Conservation (phyloP, 1,139 yeast species). For the Wickerhamiella pararugosa region DNA sequence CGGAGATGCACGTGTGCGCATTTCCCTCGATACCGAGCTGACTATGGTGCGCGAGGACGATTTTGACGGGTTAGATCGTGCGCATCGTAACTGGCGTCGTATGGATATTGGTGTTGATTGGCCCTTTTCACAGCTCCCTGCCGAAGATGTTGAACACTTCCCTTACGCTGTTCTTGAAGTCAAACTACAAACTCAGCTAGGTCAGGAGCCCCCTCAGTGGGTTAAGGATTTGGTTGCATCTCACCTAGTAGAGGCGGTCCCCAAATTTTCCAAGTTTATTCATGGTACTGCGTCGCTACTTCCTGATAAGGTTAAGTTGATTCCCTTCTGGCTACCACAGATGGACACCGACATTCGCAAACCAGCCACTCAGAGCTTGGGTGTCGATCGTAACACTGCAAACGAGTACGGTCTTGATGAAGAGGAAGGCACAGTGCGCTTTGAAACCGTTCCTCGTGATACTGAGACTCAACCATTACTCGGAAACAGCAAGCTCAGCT, state of each 20-base stretch:
- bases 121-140: conserved; percentile 79
- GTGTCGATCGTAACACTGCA: conserved; percentile 36
- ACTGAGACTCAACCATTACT: conserved; percentile 13
- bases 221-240: conserved; percentile 81
- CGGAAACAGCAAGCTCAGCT: not conserved
- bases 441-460: conserved; percentile 10
- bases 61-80: conserved; percentile 83
- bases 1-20: conserved; percentile 97
- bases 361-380: conserved; percentile 58
- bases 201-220: conserved; percentile 98
- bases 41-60: conserved; percentile 95
- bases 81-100: conserved; percentile 91
- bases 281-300: conserved; percentile 87
- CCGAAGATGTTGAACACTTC: conserved; percentile 74
- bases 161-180: conserved; percentile 97
- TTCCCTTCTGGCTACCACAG: conserved; percentile 98
- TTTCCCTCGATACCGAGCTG: conserved; percentile 88
- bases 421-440: conserved; percentile 11
- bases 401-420: conserved; percentile 20
- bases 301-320: conserved; percentile 64
- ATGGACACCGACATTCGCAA: conserved; percentile 92
- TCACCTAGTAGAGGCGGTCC: conserved; percentile 94
- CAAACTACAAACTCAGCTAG: conserved; percentile 89
- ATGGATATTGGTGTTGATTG: conserved; percentile 96
- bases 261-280: conserved; percentile 90